Percentiles rank a stretch among this genome's conserved stretches.
Evolutionary conservation across 768 basidiomycete genomes (phyloP).

Genomic region (Rhodotorula sphaerocarpa): DNA sequence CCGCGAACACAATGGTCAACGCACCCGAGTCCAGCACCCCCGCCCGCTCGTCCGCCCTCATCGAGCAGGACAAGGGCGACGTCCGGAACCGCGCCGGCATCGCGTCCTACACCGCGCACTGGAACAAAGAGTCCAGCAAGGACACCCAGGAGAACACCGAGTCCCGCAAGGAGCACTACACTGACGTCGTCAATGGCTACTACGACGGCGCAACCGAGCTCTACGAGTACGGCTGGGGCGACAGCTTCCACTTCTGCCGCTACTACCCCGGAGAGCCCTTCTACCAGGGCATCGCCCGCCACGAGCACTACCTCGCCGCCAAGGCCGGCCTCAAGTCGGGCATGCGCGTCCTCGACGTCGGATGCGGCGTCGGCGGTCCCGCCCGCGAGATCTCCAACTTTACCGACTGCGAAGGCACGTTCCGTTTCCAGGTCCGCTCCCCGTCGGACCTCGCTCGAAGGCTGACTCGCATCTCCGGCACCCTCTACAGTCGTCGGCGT

Average conservation of each 20-base stretch:
- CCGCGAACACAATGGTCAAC: constrained; percentile 18
- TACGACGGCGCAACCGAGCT: constrained; percentile 76
- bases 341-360: constrained; percentile 95
- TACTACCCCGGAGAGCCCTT: constrained; percentile 74
- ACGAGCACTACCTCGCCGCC: constrained; percentile 92
- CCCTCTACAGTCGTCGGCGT: constrained; percentile 45
- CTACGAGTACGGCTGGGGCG: constrained; percentile 71
- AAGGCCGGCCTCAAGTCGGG: constrained; percentile 76
- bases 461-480: not conserved
- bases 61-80: constrained; percentile 44
- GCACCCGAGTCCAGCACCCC: constrained; percentile 8
- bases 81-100: constrained; percentile 62
- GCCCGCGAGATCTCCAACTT: constrained; percentile 91
- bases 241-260: constrained; percentile 89
- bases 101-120: constrained; percentile 79
- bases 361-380: constrained; percentile 92
- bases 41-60: constrained; percentile 8
- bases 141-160: constrained; percentile 61
- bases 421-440: too few relatives aligned
- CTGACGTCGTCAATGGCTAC: constrained; percentile 86
- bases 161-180: constrained; percentile 70
- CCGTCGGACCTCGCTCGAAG: too few relatives aligned
- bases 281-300: constrained; percentile 57
- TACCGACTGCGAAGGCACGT: constrained; percentile 57
- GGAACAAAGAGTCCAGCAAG: constrained; percentile 70